A percentile compares a stretch with the other conserved stretches of the same genome.
Conservation (phyloP, 148 eudicot genomes). For the Silene latifolia region DNA sequence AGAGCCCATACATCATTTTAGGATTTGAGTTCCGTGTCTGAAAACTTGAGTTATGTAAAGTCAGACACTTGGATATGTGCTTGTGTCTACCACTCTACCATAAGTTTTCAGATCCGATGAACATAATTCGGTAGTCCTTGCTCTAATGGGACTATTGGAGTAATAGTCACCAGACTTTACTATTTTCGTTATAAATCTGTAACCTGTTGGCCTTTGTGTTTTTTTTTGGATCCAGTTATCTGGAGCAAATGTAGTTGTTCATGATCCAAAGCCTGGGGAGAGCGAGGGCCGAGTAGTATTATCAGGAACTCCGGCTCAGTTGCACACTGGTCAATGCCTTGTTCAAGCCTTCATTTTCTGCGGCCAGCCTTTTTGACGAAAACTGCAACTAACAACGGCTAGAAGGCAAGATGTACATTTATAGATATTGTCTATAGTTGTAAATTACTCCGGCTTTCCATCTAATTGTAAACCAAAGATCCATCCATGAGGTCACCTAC, state of each 20-base stretch:
- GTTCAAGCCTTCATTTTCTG: conserved; percentile 51
- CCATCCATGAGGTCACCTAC: background rate
- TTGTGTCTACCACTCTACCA: background rate
- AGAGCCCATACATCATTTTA: background rate
- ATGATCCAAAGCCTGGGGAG: conserved; percentile 43
- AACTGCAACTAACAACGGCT: background rate
- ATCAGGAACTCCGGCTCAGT: conserved; percentile 43
- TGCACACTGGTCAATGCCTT: conserved; percentile 49
- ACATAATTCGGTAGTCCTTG: background rate
- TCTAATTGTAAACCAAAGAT: conserved; percentile 6
- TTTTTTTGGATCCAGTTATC: conserved; percentile 37
- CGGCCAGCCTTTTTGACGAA: conserved; percentile 38
- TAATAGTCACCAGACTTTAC: background rate
- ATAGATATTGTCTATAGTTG: conserved; percentile 1
- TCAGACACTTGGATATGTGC: background rate
- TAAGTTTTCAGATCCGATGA: background rate
- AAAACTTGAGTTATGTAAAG: background rate
- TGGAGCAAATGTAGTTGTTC: conserved; percentile 46
- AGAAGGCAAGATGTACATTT: conserved; percentile 18
- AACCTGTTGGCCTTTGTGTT: background rate
- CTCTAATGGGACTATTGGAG: background rate
- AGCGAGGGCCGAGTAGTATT: conserved; percentile 36
- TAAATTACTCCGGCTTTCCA: background rate
- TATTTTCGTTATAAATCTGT: background rate
- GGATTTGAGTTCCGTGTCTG: background rate